Percentiles rank a stretch among this genome's conserved stretches.
Evolutionary conservation across 192 early-diverging fungal genomes (phyloP).

Genomic region (Mortierella hygrophila): DNA sequence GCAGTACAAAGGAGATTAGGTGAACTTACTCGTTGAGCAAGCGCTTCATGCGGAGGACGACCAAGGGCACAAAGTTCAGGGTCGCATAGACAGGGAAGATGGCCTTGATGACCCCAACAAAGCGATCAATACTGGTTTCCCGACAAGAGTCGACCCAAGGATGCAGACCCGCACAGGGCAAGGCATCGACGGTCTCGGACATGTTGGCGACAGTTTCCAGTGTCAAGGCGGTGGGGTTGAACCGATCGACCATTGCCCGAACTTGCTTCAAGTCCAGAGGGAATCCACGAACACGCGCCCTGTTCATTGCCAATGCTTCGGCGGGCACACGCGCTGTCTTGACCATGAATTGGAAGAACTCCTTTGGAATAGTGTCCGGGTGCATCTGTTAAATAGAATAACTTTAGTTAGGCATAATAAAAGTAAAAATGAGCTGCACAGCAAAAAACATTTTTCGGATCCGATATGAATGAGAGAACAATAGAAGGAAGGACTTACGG

Average conservation of each 20-base stretch:
- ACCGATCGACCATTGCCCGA: constrained; percentile 39
- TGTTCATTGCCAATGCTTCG: constrained; percentile 69
- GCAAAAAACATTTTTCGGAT: background rate
- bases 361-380: constrained; percentile 68
- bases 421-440: background rate
- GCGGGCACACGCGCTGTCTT: constrained; percentile 71
- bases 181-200: constrained; percentile 40
- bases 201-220: constrained; percentile 53
- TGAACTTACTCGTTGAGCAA: constrained; percentile 70
- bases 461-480: background rate
- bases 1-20: background rate
- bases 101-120: constrained; percentile 61
- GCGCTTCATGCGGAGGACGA: constrained; percentile 70
- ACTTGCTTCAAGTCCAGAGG: constrained; percentile 53
- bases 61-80: constrained; percentile 80
- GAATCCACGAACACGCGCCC: constrained; percentile 57
- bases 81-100: constrained; percentile 76
- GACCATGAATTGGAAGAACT: constrained; percentile 71
- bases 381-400: constrained; percentile 59
- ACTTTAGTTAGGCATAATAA: background rate
- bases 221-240: constrained; percentile 57
- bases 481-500: constrained; percentile 51
- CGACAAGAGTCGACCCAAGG: constrained; percentile 68
- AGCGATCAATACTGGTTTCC: constrained; percentile 57
- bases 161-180: constrained; percentile 70